Percentiles rank a stretch among this genome's conserved stretches.
phyloP scores from a whole-genome alignment of 768 basidiomycete genomes.

The Lactarius vividus region DNA sequence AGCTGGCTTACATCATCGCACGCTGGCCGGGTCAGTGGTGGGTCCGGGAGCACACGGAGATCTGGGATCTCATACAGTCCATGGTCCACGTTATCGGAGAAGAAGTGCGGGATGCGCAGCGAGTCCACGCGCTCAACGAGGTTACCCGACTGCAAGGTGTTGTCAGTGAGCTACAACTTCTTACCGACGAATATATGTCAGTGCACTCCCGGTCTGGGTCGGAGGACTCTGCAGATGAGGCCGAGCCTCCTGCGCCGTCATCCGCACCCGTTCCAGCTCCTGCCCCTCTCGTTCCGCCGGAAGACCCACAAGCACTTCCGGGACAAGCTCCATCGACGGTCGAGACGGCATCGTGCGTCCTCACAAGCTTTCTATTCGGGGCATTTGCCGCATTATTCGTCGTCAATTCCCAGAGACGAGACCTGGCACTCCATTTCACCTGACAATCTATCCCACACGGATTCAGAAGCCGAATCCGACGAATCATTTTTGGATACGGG shows the following conservation, averaged over 20 bases:
- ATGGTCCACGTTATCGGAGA: conserved; percentile 62
- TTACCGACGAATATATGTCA: conserved; percentile 40
- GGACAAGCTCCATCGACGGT: conserved; percentile 26
- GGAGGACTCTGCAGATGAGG: conserved; percentile 24
- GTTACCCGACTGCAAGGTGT: conserved; percentile 48
- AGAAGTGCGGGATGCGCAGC: conserved; percentile 55
- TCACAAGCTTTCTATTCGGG: conserved; percentile 60
- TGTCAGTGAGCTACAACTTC: conserved; percentile 49
- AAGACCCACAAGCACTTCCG: conserved; percentile 16
- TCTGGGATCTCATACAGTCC: conserved; percentile 54
- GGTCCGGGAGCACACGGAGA: conserved; percentile 61
- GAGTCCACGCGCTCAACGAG: conserved; percentile 44
- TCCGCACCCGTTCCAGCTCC: conserved; percentile 16
- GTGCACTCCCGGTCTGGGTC: conserved; percentile 30
- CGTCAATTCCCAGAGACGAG: conserved; percentile 29
- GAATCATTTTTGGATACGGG: conserved; percentile 9
- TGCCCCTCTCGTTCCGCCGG: conserved; percentile 28
- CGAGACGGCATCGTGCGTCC: conserved; percentile 44
- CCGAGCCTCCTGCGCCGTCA: conserved; percentile 1
- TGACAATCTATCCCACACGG: conserved; percentile 10
- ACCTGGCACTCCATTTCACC: conserved; percentile 27
- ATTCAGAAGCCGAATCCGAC: conserved; percentile 21
- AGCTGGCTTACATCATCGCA: conserved; percentile 37
- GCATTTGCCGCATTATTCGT: conserved; percentile 48
- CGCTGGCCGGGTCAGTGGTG: conserved; percentile 68